These are phyloP conservation scores for Dictyostelium firmibasis DNA, from an alignment of 78 protist species.

Conservation along the genomic window DNA sequence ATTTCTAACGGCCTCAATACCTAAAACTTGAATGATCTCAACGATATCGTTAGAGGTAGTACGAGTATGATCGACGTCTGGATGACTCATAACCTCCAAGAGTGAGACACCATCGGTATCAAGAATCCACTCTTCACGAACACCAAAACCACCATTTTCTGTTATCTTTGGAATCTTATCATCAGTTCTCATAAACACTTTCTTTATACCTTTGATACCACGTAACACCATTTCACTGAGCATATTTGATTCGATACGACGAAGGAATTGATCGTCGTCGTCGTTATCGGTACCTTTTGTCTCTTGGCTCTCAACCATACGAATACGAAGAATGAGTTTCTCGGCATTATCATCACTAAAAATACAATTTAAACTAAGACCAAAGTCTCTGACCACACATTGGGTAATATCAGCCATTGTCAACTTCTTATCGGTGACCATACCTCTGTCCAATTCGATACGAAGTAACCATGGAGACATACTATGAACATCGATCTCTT, in stretches of 20 bases:
- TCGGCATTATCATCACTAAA: constrained; percentile 93
- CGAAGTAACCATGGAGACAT: constrained; percentile 93
- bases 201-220: constrained; percentile 93
- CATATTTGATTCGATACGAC: constrained; percentile 82
- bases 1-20: constrained; percentile 99
- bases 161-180: neutral
- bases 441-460: constrained; percentile 86
- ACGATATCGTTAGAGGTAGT: constrained; percentile 95
- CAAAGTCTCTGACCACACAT: constrained; percentile 76
- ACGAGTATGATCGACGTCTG: constrained; percentile 90
- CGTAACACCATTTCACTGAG: constrained; percentile 83
- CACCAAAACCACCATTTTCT: constrained; percentile 36
- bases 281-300: constrained; percentile 61
- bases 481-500: constrained; percentile 5
- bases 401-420: constrained; percentile 81
- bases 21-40: constrained; percentile 94
- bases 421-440: constrained; percentile 85
- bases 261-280: constrained; percentile 80
- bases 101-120: constrained; percentile 96
- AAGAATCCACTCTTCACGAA: constrained; percentile 85
- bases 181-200: constrained; percentile 59
- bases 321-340: constrained; percentile 88
- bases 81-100: constrained; percentile 84
- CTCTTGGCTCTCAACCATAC: constrained; percentile 64
- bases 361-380: constrained; percentile 77